Evolutionary conservation across 139 green algal genomes (phyloP), one percentile per base, ranked within the genome.

Genomic region (Chara braunii): DNA sequence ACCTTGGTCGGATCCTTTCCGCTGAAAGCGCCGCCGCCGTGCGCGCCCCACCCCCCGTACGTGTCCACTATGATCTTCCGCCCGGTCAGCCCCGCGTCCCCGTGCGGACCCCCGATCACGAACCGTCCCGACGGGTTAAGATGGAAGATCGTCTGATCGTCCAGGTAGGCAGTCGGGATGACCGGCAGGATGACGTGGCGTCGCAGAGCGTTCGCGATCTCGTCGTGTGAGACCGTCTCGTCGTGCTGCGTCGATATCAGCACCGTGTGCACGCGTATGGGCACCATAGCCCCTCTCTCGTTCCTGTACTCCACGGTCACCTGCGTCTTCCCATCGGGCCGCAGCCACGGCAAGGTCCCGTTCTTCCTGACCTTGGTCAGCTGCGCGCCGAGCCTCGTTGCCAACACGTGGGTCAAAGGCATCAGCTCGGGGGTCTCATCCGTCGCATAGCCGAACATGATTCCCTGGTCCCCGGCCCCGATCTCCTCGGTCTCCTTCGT

Each of bases 1-100:
- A 92, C 80, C 85, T 87, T 89, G 52, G 83, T 87, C 36, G 80
- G 83, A 74, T 94, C 88, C 51, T 72, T 72, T n/a, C 63, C 63
- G 37, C 30, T 95, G 87, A 98, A 98, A 45, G 92, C 92, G 51
- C 92, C 92, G 42, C 92, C 92, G 65, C 92, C 92, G 78, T 98
- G 92, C 0, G 92, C 92, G 51, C 92, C 92, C 92, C 92, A 98
- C 61, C 92, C 92, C 36, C 92, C 92, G 75, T 98, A 98, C 28
- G 92, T 98, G 83, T 98, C 92, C 62, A 98, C 97, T 81, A 98
- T 98, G 83, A 98, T 98, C 85, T 97, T 97, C 64, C 92, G 84
- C 54, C 93, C 89, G 43, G 93, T 99, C 45, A 99, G 85, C 42
- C 93, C 93, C 48, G 93, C 93, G 65, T 99, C 93, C 51, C 92